Evolutionary conservation across 176 grass and related monocot genomes (phyloP), one percentile per base, ranked within the genome.

Genomic region (Zizania latifolia): DNA sequence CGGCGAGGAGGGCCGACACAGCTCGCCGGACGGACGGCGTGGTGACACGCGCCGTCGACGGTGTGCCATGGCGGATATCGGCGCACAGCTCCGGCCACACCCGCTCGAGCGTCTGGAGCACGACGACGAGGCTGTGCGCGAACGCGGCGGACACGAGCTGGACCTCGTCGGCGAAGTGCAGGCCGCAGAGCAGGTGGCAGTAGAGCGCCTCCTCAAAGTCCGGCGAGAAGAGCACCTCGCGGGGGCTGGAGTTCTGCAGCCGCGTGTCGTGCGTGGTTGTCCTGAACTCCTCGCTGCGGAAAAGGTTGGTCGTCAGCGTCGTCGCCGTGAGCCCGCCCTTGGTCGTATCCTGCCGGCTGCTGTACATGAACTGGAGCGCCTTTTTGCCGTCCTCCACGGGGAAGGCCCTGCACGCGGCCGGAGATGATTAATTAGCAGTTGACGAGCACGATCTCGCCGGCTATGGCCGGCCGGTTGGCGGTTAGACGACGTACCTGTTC

Each of bases 361-460:
- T 76, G 78, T 97, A 97, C 62, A 97, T 92, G 87, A 97, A 92
- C 66, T 92, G 89, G 63, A 97, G 87, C 65, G 93, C 90, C 80
- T 84, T 92, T 54, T n/a, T n/a, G n/a, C 93, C 87, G 36, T 78
- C 63, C 58, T 87, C 78, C 22, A 92, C 81, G 4, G 93, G 93
- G 56, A 90, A 88, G 63, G 85, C 87, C 81, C 93, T 97, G 87
- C 54, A 57, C 32, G 50, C 54, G 6, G 14, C 67, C n/a, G n/a
- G n/a, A n/a, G n/a, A n/a, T n/a, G n/a, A 37, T 63, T 72, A 46
- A 56, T 5, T 48, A 14, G 62, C 56, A 28, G 56, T 13, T 26
- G 17, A 24, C 12, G 55, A 28, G 19, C 0, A 24, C 12, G 55
- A 10, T n/a, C 24, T 2, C 1, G 24, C 24, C 13, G 56, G 56